Base-by-base conservation (phyloP, 768 basidiomycete genomes). In the Saitozyma podzolica region DNA sequence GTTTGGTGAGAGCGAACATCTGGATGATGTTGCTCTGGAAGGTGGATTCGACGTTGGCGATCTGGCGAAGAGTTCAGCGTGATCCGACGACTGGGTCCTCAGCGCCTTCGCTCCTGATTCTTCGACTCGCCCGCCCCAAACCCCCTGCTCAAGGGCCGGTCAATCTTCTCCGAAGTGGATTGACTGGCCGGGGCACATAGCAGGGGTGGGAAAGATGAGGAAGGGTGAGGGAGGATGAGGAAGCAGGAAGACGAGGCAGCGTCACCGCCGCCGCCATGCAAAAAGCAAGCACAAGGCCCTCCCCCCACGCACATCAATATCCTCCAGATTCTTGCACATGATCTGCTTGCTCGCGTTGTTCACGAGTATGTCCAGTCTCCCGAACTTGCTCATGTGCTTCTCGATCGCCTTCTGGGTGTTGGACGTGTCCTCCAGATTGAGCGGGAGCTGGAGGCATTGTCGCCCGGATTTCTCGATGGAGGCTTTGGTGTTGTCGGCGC, bases 21-120 rank as follows among this genome's bases (percentile, higher is more conserved):
- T 82, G 82, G 50, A 87, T 63, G 69, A 87, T 85, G 80, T 88
- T 87, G 55, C 81, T 79, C 51, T 82, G 73, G 81, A 85, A 86
- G 4, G 84, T 85, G 66, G 83, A 83, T 63, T 84, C 80, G 40
- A 87, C 85, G 39, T 84, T 82, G 54, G 82, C 78, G 42, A 87
- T 75, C 73, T 79, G 62, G 62, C 3, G 58, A 29, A 2, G 58
- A 0, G 8, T 14, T 64, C 37, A 55, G 63, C 49, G 37, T 11
- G 59, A 29, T 47, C 45, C 2, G 29, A 29, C 45, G 45, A 11
- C 6, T 11, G 45, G 45, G 45, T 47, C n/a, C 45, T 47, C 2
- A 58, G 58, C 54, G 40, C 45, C 39, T 58, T 56, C 51, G 63
- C 56, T 63, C 20, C 9, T 54, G 50, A n/a, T 9, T 3, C 54